Base-by-base conservation (phyloP, 2,329 filamentous ascomycete genomes). In the Aspergillus nomiae region DNA sequence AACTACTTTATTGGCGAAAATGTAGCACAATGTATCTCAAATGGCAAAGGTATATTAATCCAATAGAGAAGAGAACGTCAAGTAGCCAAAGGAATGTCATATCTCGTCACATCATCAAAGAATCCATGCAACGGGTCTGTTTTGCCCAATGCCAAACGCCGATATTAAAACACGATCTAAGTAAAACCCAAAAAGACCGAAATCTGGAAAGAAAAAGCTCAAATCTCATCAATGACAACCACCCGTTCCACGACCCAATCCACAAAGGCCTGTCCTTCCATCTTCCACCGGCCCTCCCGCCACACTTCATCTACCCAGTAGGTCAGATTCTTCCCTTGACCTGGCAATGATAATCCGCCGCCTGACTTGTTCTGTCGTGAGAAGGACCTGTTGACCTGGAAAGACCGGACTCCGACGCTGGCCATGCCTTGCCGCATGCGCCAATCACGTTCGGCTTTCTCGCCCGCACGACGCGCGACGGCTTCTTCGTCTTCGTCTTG, bases 401-500 rank as follows among this genome's bases (percentile, higher is more conserved):
- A 63, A 14, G 68, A 53, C 2, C 68, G 64, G 7, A 69, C 67
- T 0, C 36, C 67, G 3, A 58, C 55, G 19, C 63, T 67, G 1
- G 70, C 61, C 63, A 74, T 71, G 12, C 84, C 85, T 77, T 93
- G 89, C 56, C 84, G 84, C 69, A 86, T 84, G 61, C 85, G 85
- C 91, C 91, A 94, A 71, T 86, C 85, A 51, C 82, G 82, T 80
- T 94, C 91, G 1, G 90, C 91, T 69, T 89, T 86, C 69, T 88
- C 86, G 50, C 89, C 89, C 0, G 92, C 91, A 63, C 86, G 84
- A 56, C 84, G 84, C 38, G 93, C 84, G 24, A 92, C 87, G 38
- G 83, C 81, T 64, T 92, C 87, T 74, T 94, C 91, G 60, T 89
- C 85, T 78, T 94, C 90, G 80, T 89, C 91, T 50, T 81, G 77